Conservation (phyloP, 208 protist genomes). For the Entamoeba invadens region DNA sequence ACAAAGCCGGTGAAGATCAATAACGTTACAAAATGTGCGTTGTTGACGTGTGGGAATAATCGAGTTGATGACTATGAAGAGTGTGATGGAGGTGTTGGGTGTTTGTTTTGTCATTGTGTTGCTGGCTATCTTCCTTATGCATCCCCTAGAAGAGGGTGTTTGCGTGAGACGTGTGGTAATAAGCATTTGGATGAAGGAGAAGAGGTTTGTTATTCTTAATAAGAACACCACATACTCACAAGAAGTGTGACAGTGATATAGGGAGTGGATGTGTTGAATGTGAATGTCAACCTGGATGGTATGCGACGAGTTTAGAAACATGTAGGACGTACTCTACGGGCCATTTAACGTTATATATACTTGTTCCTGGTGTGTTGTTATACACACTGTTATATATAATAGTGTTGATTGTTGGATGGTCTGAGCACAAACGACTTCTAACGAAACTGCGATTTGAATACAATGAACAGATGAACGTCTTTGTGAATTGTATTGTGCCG, state of each 20-base stretch:
- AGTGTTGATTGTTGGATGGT: not conserved
- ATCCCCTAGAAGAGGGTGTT: not conserved
- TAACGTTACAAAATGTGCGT: not conserved
- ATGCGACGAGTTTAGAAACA: not conserved
- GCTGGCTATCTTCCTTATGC: not conserved
- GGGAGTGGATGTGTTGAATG: not conserved
- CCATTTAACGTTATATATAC: not conserved
- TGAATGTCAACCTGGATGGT: not conserved
- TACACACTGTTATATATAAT: not conserved
- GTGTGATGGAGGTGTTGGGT: not conserved
- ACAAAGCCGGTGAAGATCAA: not conserved
- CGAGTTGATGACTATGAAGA: not conserved
- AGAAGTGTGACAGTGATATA: too few species aligned
- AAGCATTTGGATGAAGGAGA: not conserved
- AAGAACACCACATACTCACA: too few species aligned
- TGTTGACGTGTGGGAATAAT: not conserved
- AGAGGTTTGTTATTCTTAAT: too few species aligned
- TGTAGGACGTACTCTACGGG: not conserved
- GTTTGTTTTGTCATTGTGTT: not conserved
- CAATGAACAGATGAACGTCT: not conserved
- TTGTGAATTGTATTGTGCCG: not conserved
- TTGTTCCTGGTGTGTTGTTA: not conserved
- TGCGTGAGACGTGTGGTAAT: not conserved
- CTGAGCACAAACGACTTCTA: not conserved
- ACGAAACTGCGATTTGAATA: not conserved